Evolutionary conservation across 2,329 filamentous ascomycete genomes (phyloP), one percentile per base, ranked within the genome.

Genomic region (Didymosphaeria variabile): DNA sequence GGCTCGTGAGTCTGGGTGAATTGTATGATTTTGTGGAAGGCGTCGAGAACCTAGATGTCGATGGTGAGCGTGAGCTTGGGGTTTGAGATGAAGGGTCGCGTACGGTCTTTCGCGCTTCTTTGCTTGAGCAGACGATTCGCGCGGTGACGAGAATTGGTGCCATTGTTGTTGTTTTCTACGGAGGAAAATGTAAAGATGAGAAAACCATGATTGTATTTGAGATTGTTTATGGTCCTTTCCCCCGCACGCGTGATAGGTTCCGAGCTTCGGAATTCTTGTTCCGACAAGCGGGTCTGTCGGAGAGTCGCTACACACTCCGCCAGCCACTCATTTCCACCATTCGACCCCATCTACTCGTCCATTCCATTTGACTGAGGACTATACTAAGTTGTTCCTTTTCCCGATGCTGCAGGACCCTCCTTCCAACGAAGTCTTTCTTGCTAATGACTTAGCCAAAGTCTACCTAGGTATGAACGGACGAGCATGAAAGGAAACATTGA

Each of bases 21-120:
- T 34, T 67, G 61, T 54, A 72, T 69, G 61, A 73, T 70, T 10
- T 70, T 65, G 34, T 66, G 68, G 56, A 73, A 72, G 5, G 67
- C 66, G 19, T 61, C 49, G 32, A 69, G 63, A 19, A 61, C 66
- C 32, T 66, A 55, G 12, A 19, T 12, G 15, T 29, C 8, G 3
- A 32, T 52, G 38, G 52, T 23, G 32, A 50, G 9, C n/a, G 31
- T 15, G n/a, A 21, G 15, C 1, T n/a, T 38, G 19, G n/a, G 49
- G 29, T n/a, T n/a, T 2, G 32, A 7, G 5, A 10, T 34, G n/a
- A 26, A 46, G 13, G 15, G 38, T 26, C 15, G 31, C 40, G n/a
- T 57, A 66, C 64, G 36, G 59, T 69, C 6, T 58, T 55, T 10
- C 68, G 54, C 2, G 68, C 59, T 32, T 58, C 36, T 1, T 46